Percentiles rank a stretch among this genome's conserved stretches.
Conservation (phyloP, 1,284 basidiomycete genomes). For the Puccinia sorghi region DNA sequence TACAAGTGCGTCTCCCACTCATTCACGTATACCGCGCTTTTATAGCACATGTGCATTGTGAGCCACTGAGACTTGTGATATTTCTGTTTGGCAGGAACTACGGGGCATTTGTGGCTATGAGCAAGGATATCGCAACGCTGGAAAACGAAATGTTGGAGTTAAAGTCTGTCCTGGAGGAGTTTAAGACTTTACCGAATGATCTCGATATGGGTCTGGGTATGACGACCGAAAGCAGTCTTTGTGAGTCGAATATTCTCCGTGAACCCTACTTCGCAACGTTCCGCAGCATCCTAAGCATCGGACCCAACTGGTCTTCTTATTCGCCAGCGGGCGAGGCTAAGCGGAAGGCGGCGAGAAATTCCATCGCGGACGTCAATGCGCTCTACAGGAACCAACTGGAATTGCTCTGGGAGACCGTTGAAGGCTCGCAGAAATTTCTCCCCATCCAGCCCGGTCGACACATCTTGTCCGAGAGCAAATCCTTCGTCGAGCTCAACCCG, state of each 20-base stretch:
- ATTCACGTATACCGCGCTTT: neutral
- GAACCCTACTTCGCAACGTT: constrained; percentile 43
- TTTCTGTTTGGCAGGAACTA: constrained; percentile 63
- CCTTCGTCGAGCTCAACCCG: constrained; percentile 80
- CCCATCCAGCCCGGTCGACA: constrained; percentile 87
- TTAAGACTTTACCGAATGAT: constrained; percentile 86
- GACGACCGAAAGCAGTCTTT: constrained; percentile 56
- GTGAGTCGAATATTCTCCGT: constrained; percentile 54
- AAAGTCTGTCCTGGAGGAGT: constrained; percentile 88
- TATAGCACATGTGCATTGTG: neutral
- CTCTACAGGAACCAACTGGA: constrained; percentile 94
- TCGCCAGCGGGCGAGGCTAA: constrained; percentile 59
- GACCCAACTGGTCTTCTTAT: constrained; percentile 55
- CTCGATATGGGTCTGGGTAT: constrained; percentile 69
- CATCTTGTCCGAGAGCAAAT: constrained; percentile 81
- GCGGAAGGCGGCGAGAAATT: constrained; percentile 68
- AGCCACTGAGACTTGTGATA: neutral
- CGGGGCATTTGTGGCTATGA: constrained; percentile 91
- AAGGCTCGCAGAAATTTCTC: constrained; percentile 94
- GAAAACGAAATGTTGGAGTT: constrained; percentile 98
- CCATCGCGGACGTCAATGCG: constrained; percentile 85
- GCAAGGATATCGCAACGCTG: constrained; percentile 91
- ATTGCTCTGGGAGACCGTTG: constrained; percentile 82
- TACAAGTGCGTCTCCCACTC: constrained; percentile 53
- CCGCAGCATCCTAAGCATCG: constrained; percentile 57